Evolutionary conservation across 331 rosid genomes (phyloP).

Genomic region (Acacia pycnantha): DNA sequence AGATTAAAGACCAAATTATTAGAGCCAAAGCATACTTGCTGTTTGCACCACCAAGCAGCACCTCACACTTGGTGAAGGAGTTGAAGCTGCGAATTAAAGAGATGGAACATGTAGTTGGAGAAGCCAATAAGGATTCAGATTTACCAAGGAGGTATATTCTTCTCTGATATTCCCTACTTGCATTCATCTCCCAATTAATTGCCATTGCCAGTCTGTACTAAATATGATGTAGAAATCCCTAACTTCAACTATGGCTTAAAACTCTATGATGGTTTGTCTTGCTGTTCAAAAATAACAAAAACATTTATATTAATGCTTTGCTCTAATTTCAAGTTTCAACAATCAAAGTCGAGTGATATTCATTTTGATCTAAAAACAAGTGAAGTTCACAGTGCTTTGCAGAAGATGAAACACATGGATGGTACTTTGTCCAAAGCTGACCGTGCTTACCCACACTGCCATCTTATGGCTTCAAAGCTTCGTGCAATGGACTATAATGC

Average conservation of each 20-base stretch:
- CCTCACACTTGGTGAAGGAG: conserved; percentile 75
- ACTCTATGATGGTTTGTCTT: not conserved
- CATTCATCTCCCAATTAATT: conserved; percentile 22
- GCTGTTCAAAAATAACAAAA: conserved; percentile 12
- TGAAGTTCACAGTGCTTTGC: conserved; percentile 83
- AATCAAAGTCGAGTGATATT: conserved; percentile 13
- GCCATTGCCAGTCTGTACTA: conserved; percentile 16
- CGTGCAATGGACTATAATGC: conserved; percentile 77
- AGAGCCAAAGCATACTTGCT: conserved; percentile 78
- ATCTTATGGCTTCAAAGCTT: conserved; percentile 77
- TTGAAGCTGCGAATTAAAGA: conserved; percentile 77
- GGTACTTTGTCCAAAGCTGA: conserved; percentile 73
- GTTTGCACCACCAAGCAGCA: conserved; percentile 65
- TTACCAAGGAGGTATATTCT: conserved; percentile 69
- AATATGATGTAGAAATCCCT: conserved; percentile 1
- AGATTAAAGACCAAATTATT: conserved; percentile 86
- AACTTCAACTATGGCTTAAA: conserved; percentile 6
- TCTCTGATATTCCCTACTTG: conserved; percentile 10
- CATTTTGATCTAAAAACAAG: conserved; percentile 48
- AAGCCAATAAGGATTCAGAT: conserved; percentile 66
- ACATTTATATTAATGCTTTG: conserved; percentile 9
- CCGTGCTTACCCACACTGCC: conserved; percentile 73
- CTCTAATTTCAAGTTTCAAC: conserved; percentile 10
- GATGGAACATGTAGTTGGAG: conserved; percentile 66
- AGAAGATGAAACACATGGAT: conserved; percentile 90